phyloP scores from a whole-genome alignment of 2,329 filamentous ascomycete species.

The Pezicula rhizophila region DNA sequence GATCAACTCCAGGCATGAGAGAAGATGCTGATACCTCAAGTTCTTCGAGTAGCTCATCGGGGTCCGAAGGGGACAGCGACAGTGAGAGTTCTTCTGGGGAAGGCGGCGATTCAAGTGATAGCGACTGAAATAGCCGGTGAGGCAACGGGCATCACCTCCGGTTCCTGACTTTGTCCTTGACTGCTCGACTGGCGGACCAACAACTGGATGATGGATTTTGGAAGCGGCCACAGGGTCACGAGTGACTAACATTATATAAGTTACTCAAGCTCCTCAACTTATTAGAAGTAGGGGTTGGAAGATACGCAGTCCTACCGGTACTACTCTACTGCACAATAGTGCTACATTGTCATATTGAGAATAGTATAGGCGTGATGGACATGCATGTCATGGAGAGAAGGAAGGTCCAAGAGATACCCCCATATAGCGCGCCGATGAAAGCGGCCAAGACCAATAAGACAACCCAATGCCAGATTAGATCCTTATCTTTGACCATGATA shows the following conservation, averaged over 20 bases:
- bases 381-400: background rate
- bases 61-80: conserved; percentile 13
- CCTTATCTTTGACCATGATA: conserved; percentile 4
- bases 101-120: conserved; percentile 1
- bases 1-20: background rate
- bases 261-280: too few species aligned
- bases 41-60: conserved; percentile 21
- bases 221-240: too few species aligned
- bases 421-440: background rate
- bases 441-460: conserved; percentile 4
- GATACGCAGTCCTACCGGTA: too few species aligned
- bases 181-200: too few species aligned
- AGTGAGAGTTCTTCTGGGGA: conserved; percentile 12
- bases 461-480: conserved; percentile 6
- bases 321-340: too few species aligned
- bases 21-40: conserved; percentile 11
- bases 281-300: too few species aligned
- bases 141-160: background rate
- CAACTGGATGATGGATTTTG: too few species aligned
- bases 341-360: too few species aligned
- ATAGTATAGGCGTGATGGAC: too few species aligned
- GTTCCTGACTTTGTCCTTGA: conserved; percentile 3
- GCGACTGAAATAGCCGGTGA: conserved; percentile 10
- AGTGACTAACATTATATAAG: too few species aligned
- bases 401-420: conserved; percentile 2